Base-by-base conservation (phyloP, 176 grass and related monocot genomes). In the Leersia perrieri region DNA sequence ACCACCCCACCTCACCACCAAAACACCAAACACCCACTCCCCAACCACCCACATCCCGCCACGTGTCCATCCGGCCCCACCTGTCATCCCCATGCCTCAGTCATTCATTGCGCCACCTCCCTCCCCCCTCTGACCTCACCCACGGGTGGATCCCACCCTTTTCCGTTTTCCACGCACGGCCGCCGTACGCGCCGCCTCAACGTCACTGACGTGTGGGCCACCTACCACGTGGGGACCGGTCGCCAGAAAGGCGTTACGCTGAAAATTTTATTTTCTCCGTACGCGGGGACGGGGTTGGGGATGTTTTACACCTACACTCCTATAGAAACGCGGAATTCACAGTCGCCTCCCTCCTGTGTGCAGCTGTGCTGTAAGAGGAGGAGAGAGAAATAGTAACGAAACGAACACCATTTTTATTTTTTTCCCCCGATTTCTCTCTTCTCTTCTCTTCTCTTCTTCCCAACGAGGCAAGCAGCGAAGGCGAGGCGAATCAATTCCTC, bases 301-400 rank as follows among this genome's bases (percentile, higher is more conserved):
- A 9, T 5, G 25, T 70, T 83, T 92, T 82, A 23, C 83, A 27
- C 0, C 11, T 5, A 6, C 7, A 0, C 76, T 82, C 85, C 73
- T 72, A 3, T 2, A 0, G 23, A 25, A 5, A 18, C 4, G 1
- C 0, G 0, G 1, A 8, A 75, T 69, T 93, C 0, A 40, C 78
- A 78, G 90, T 91, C 93, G 88, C 86, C 85, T 67, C 85, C 87
- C 65, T 60, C 13, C 9, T 3, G 1, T 38, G 33, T 31, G 38
- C 31, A 31, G 12, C 57, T 31, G 69, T 30, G 69, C 31, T 29
- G 53, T 36, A 72, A 41, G 33, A 5, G 39, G 34, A 74, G 73
- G 82, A 80, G 83, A 78, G 82, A 88, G 80, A 78, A 74, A 64
- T 68, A 85, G 49, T 71, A 91, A 81, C 80, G 82, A 85, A 91